A percentile compares a stretch with the other conserved stretches of the same genome.
These are phyloP conservation scores for Xylaria cubensis DNA, from an alignment of 495 filamentous ascomycete genomes.

Conservation along the genomic window DNA sequence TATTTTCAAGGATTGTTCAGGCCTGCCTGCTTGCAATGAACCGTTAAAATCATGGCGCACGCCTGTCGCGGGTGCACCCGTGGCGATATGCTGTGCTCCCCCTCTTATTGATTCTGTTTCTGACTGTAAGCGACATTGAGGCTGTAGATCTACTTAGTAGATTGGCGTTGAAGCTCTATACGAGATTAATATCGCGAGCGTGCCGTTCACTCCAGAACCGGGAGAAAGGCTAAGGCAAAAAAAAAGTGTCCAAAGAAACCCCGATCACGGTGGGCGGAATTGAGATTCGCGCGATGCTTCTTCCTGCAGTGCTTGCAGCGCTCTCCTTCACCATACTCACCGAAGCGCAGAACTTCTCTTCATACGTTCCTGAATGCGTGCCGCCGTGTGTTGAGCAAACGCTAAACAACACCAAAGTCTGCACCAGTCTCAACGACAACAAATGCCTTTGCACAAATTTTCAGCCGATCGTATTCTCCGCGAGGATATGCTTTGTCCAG, in stretches of 20 bases:
- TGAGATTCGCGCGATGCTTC: conserved; percentile 5
- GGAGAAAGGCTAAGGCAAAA: not conserved
- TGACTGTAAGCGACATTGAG: not conserved
- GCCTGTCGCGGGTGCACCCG: not conserved
- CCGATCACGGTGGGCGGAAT: not conserved
- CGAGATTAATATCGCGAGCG: not conserved
- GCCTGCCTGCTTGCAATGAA: not conserved
- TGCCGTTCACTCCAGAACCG: not conserved
- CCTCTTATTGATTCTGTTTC: not conserved
- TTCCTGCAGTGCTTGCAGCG: not conserved
- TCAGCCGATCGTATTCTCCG: conserved; percentile 15
- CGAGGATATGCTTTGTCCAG: conserved; percentile 24
- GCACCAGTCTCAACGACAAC: conserved; percentile 28
- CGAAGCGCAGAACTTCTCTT: conserved; percentile 30
- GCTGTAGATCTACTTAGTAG: not conserved
- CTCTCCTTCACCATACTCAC: conserved; percentile 8
- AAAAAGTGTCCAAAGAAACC: not conserved
- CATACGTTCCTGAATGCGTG: conserved; percentile 32
- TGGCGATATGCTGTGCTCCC: conserved; percentile 12
- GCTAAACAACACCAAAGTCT: conserved; percentile 20
- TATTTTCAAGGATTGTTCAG: not conserved
- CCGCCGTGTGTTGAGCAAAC: conserved; percentile 29
- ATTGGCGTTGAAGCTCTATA: not conserved
- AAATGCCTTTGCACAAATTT: conserved; percentile 33
- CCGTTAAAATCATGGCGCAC: not conserved